A percentile compares a stretch with the other conserved stretches of the same genome.
phyloP scores from a whole-genome alignment of 192 early-diverging fungal species.

The Piromyces finnis region DNA sequence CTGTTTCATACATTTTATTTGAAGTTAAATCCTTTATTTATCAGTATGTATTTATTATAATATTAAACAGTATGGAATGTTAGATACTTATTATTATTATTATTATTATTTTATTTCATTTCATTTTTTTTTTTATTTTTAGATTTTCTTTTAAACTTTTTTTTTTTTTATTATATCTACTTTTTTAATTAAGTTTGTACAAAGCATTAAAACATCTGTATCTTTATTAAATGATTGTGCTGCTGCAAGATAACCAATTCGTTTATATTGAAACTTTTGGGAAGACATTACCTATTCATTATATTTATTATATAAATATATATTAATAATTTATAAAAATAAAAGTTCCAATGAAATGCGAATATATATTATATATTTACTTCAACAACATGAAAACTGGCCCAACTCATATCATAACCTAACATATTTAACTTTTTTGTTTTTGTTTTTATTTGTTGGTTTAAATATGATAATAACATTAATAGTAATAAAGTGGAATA shows the following conservation, averaged over 20 bases:
- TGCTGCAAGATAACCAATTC: slow-evolving; percentile 83
- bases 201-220: slow-evolving; percentile 90
- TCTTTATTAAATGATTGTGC: slow-evolving; percentile 75
- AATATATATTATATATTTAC: slow-evolving; percentile 4
- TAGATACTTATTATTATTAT: too few relatives aligned
- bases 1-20: slow-evolving; percentile 60
- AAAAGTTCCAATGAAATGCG: too few relatives aligned
- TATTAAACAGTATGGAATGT: too few relatives aligned
- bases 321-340: too few relatives aligned
- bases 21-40: slow-evolving; percentile 65
- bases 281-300: slow-evolving; percentile 59
- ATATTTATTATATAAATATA: not conserved
- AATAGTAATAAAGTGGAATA: too few relatives aligned
- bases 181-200: slow-evolving; percentile 92
- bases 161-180: too few relatives aligned
- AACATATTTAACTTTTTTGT: slow-evolving; percentile 87
- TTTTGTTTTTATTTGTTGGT: too few relatives aligned
- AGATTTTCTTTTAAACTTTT: too few relatives aligned
- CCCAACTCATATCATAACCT: slow-evolving; percentile 95
- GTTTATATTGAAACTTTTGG: slow-evolving; percentile 64
- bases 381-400: slow-evolving; percentile 87
- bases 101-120: too few relatives aligned
- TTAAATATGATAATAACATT: too few relatives aligned
- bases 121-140: too few relatives aligned
- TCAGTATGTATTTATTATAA: too few relatives aligned